Base-by-base conservation (phyloP, 805 yeast genomes). In the Sugiyamaella floridensis region DNA sequence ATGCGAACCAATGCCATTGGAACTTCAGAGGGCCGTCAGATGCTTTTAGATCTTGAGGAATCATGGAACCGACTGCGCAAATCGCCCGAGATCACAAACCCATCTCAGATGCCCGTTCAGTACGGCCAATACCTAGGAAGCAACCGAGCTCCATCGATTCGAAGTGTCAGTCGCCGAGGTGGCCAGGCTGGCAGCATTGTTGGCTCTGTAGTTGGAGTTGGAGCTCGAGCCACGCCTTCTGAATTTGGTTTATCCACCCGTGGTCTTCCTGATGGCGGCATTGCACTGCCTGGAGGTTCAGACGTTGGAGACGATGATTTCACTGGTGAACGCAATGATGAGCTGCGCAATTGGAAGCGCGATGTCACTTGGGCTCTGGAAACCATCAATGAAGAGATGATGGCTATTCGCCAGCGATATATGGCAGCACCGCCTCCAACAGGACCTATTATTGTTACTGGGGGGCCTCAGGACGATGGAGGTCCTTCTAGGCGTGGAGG, bases 1-100 rank as follows among this genome's bases (percentile, higher is more conserved):
- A 84, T 88, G 89, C 72, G 74, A 53, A 70, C 76, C 2, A 84
- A 83, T 60, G 89, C 89, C 16, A 75, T 80, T 58, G 83, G 84
- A 10, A 78, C 88, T 1, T 70, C 74, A 55, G 89, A 82, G 59
- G 82, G 89, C 0, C 67, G 83, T 16, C 88, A 82, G 61, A 72
- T 83, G 49, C 71, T 85, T 51, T 68, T 73, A 45, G 93, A 86
- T 60, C 74, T 88, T 58, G 90, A 86, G 63, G 78, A 75, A 58
- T 68, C 84, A 43, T 87, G 90, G 89, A 85, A 82, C 20, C 58
- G 57, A 51, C 55, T 59, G 5, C 48, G 48, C 40, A 29, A 34
- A 12, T 28, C 41, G 4, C 37, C 37, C 37, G 37, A 32, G 37
- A 32, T 26, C 14, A 40, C 22, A 4, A 12, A 18, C 22, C 29